Evolutionary conservation across 768 basidiomycete species (phyloP), one percentile per base, ranked within the genome.

Genomic region (Suillus subaureus): DNA sequence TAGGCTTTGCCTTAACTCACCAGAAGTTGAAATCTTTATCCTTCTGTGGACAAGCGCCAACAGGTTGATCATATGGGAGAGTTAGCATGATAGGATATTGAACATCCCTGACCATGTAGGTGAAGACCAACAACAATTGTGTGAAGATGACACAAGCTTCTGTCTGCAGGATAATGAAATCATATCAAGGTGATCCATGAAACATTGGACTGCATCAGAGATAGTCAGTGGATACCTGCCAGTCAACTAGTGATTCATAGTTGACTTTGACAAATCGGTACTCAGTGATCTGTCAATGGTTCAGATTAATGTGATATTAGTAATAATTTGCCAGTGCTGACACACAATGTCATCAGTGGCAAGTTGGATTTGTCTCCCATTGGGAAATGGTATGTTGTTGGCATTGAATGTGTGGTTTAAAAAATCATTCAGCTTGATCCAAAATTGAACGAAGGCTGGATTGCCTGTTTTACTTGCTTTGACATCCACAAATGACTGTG

Each of bases 131-230:
- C 45, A 47, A 4, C 4, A 47, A 12, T 47, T 47, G 7, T 1
- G 18, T 0, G 8, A 43, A 43, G 18, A 43, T 43, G 1, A 21
- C 1, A 7, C 42, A 1, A 3, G 18, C 8, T 18, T 43, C 42
- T 8, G 42, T 21, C 42, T 43, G 42, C 18, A 43, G 18, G 42
- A 43, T 43, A 18, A 21, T 3, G 18, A 8, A 43, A 43, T 43
- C 18, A 9, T 43, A 9, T 43, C 3, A 1, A 18, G 18, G 42
- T 4, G 9, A 43, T 18, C 42, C 42, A 4, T 43, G 42, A 8
- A 43, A 43, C 70, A 69, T 42, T 67, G 76, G 74, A 58, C 71
- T 78, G 64, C 74, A 75, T 16, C 69, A 67, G 3, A 80, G 66
- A 47, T 73, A 70, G 63, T 80, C 71, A 0, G 66, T 68, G 7